Evolutionary conservation across 2,329 filamentous ascomycete species (phyloP).

Genomic region (Fusarium sp.): DNA sequence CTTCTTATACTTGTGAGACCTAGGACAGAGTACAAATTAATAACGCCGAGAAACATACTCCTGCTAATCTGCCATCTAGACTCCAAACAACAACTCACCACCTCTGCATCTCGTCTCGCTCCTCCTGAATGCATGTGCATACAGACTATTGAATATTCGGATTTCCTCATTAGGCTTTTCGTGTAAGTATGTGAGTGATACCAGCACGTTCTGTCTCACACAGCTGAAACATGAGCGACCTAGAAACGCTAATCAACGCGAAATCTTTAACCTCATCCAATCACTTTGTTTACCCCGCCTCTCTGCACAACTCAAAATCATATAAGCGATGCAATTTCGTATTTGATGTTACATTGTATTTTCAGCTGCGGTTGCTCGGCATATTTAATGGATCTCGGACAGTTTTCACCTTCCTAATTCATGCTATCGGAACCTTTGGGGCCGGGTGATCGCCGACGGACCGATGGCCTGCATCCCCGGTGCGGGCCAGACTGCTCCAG

Average conservation of each 20-base stretch:
- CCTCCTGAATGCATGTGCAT: too few relatives aligned
- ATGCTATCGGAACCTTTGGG: background rate
- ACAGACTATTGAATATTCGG: too few relatives aligned
- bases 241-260: background rate
- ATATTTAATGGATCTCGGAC: background rate
- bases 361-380: slow-evolving; percentile 1
- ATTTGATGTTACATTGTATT: slow-evolving; percentile 6
- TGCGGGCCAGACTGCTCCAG: background rate
- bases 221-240: too few relatives aligned
- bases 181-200: too few relatives aligned
- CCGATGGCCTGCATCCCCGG: background rate
- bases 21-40: too few relatives aligned
- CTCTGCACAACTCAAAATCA: background rate
- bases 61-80: too few relatives aligned
- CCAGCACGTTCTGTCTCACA: too few relatives aligned
- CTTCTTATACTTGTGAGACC: too few relatives aligned
- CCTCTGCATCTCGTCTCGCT: too few relatives aligned
- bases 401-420: background rate
- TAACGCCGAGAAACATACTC: too few relatives aligned
- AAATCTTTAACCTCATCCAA: background rate
- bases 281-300: background rate
- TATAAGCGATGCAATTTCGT: background rate
- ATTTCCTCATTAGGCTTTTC: too few relatives aligned
- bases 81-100: too few relatives aligned
- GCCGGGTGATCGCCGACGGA: background rate